phyloP scores from a whole-genome alignment of 805 yeast genomes.

The Ogataea thermomethanolica region DNA sequence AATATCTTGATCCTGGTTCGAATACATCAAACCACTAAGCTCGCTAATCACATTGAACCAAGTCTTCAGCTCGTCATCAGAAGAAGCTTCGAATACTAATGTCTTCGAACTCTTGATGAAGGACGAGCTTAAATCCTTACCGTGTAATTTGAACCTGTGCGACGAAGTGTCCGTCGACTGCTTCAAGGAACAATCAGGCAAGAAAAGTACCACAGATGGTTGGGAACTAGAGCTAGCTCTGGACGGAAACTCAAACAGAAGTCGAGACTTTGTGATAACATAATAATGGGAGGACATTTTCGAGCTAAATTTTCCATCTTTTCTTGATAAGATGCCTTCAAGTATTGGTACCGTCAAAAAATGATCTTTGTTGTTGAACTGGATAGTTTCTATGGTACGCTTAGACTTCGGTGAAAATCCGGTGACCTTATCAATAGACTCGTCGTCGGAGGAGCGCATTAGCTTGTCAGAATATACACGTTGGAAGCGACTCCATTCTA shows the following conservation, averaged over 20 bases:
- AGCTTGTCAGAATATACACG: conserved; percentile 26
- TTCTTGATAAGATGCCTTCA: conserved; percentile 45
- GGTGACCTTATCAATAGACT: too few species aligned
- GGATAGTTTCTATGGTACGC: conserved; percentile 25
- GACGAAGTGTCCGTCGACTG: conserved; percentile 32
- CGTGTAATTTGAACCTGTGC: conserved; percentile 39
- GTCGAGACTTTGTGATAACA: conserved; percentile 44
- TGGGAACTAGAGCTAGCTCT: conserved; percentile 39
- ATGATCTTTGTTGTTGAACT: conserved; percentile 40
- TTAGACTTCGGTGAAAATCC: too few species aligned
- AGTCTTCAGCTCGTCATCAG: conserved; percentile 41
- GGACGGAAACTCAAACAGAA: conserved; percentile 44
- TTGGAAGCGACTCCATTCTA: conserved; percentile 45
- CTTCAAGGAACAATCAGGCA: conserved; percentile 44
- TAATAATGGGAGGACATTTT: conserved; percentile 43
- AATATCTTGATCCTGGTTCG: conserved; percentile 6
- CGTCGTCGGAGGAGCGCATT: too few species aligned
- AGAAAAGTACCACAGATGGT: conserved; percentile 43
- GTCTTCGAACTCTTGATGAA: conserved; percentile 28
- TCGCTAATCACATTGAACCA: conserved; percentile 44
- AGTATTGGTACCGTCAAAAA: conserved; percentile 41
- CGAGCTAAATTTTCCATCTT: conserved; percentile 42
- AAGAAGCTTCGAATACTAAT: conserved; percentile 40
- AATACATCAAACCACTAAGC: conserved; percentile 27
- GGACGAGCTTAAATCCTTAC: conserved; percentile 38